Evolutionary conservation across 2,329 filamentous ascomycete species (phyloP), one percentile per base, ranked within the genome.

Genomic region (Claviceps maximensis): DNA sequence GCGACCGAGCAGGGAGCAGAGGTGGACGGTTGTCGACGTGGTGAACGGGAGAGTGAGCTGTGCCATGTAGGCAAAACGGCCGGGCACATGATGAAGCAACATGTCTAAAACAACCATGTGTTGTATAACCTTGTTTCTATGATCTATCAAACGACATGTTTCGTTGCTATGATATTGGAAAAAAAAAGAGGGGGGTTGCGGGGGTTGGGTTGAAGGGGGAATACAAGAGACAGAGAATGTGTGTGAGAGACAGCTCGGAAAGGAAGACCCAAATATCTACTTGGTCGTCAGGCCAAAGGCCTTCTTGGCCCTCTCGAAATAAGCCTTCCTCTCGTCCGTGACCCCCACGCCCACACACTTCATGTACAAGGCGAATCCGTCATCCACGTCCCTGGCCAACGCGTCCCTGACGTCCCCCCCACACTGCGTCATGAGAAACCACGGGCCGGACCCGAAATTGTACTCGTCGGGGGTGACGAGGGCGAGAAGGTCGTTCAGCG

Each of bases 381-480:
- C 62, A 23, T 78, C 72, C 12, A 63, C 58, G 53, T 69, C 66
- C 1, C 52, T 41, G n/a, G 60, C 56, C 41, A 79, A 66, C 27
- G 56, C 60, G 0, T 58, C 25, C 13, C 64, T 59, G 44, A 74
- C 67, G 2, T 57, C 56, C 1, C 55, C 9, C 3, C 56, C 44
- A 61, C 76, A 79, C 62, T 77, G 62, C 1, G 64, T 74, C 1
- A 61, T 61, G 25, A 77, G 59, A 64, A 73, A 80, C 78, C 78
- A 80, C 2, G 75, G 60, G 7, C 69, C 76, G 44, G 69, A 72
- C 54, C 67, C 75, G 64, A 80, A 80, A 67, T 78, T 78, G 67
- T 73, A 72, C 61, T 75, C 59, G 62, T 80, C 75, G 15, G 61
- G 60, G 2, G 62, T 67, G 44, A 80, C 67, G 21, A 77, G 65